Evolutionary conservation across 164 flowering plant genomes (phyloP), one percentile per base, ranked within the genome.

Genomic region (Saururus chinensis): DNA sequence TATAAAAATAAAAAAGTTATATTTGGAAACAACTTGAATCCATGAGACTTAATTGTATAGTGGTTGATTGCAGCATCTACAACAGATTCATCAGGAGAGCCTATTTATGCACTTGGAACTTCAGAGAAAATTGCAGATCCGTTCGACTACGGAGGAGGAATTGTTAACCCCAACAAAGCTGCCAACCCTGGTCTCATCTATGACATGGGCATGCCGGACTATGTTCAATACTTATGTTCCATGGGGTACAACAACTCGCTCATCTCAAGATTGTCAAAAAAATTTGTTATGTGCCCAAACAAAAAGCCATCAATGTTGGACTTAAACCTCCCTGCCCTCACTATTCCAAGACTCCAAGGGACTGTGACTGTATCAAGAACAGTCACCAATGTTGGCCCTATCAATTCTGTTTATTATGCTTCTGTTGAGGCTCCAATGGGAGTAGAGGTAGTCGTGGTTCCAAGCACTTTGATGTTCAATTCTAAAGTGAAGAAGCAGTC

Each of bases 131-230:
- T 37, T 37, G 85, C 84, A 7, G 87, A 81, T 51, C 80, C 84
- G 12, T 81, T 81, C 58, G 87, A 81, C 64, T 84, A 69, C 62
- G 88, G 85, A 59, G 88, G 83, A 79, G 87, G 89, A 9, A 73
- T 69, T 60, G 81, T 81, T 1, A 48, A 82, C 66, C 82, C 92
- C 6, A 80, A 80, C 68, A 72, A 67, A 60, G 87, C 83, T 24
- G 51, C 75, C 19, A 65, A 67, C 40, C 85, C 82, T 6, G 82
- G 85, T 19, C 80, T 80, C 41, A 55, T 77, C 30, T 77, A 70
- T 61, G 60, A 77, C 64, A 70, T 58, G 19, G 66, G 52, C 45
- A 63, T 35, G 1, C 57, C 53, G 0, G 79, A 77, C 64, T 75
- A 81, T 61, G 37, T 74, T 25, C 60, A 66, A 10, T 79, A 53